A percentile compares a stretch with the other conserved stretches of the same genome.
Conservation (phyloP, 1,284 basidiomycete genomes). For the Inonotus hispidus region DNA sequence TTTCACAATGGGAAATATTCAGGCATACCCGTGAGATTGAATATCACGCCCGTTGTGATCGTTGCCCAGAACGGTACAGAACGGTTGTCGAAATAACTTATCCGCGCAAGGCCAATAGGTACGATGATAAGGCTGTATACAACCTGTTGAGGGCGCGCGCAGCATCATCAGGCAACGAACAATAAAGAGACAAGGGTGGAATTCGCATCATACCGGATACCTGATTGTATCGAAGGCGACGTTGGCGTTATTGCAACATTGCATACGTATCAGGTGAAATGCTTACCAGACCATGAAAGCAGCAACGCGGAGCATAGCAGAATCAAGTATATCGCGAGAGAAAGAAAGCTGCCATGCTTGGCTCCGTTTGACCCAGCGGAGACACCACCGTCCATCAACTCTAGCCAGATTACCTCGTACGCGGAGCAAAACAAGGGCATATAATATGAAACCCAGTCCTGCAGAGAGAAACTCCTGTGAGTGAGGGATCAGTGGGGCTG, state of each 20-base stretch:
- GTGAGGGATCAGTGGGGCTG: neutral
- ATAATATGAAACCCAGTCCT: slow-evolving; percentile 28
- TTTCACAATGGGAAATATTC: neutral
- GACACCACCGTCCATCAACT: slow-evolving; percentile 25
- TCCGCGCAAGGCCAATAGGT: slow-evolving; percentile 31
- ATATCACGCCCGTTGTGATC: slow-evolving; percentile 28
- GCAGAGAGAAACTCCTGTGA: slow-evolving; percentile 32
- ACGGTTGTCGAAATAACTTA: slow-evolving; percentile 29
- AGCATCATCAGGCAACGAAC: neutral
- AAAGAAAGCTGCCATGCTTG: slow-evolving; percentile 27
- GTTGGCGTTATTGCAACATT: neutral
- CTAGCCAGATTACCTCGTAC: slow-evolving; percentile 31
- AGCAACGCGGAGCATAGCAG: slow-evolving; percentile 17
- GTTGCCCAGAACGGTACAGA: slow-evolving; percentile 30
- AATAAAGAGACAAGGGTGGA: neutral
- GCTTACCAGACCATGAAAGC: slow-evolving; percentile 18
- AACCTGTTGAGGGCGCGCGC: slow-evolving; percentile 23
- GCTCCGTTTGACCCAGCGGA: slow-evolving; percentile 24
- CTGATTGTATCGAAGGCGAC: neutral
- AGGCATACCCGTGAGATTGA: slow-evolving; percentile 32
- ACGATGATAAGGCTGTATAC: slow-evolving; percentile 31
- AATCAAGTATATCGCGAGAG: slow-evolving; percentile 27
- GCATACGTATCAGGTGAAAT: neutral
- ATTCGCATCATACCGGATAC: slow-evolving; percentile 14
- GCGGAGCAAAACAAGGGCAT: slow-evolving; percentile 29